phyloP scores from a whole-genome alignment of 805 yeast genomes.

The Geotrichum ghanense region DNA sequence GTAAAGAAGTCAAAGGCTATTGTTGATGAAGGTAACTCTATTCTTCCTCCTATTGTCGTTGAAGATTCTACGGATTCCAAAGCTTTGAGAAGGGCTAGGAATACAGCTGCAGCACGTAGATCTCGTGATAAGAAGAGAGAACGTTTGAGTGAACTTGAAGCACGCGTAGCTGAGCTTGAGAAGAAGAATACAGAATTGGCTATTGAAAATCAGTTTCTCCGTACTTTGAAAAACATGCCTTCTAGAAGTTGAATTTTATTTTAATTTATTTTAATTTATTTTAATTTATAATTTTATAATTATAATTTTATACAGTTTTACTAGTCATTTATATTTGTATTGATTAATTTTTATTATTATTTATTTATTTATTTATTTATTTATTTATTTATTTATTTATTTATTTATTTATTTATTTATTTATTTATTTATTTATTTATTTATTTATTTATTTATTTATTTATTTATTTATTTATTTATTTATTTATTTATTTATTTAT shows the following conservation, averaged over 20 bases:
- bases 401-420: too few relatives aligned
- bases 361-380: too few relatives aligned
- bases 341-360: too few relatives aligned
- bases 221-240: slow-evolving; percentile 1
- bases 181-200: slow-evolving; percentile 48
- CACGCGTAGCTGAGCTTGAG: slow-evolving; percentile 52
- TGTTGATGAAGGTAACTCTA: slow-evolving; percentile 1
- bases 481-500: too few relatives aligned
- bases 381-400: too few relatives aligned
- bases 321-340: too few relatives aligned
- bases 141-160: slow-evolving; percentile 75
- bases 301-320: too few relatives aligned
- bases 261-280: not conserved
- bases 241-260: not conserved
- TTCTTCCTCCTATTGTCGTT: slow-evolving; percentile 48
- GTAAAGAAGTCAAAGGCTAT: not conserved
- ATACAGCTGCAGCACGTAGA: slow-evolving; percentile 89
- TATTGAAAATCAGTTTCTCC: slow-evolving; percentile 52
- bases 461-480: too few relatives aligned
- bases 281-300: too few relatives aligned
- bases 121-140: slow-evolving; percentile 89
- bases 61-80: slow-evolving; percentile 48
- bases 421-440: too few relatives aligned
- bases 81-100: slow-evolving; percentile 72
- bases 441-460: too few relatives aligned